Evolutionary conservation across 1,139 yeast species (phyloP).

Genomic region (Candida glucosophila): DNA sequence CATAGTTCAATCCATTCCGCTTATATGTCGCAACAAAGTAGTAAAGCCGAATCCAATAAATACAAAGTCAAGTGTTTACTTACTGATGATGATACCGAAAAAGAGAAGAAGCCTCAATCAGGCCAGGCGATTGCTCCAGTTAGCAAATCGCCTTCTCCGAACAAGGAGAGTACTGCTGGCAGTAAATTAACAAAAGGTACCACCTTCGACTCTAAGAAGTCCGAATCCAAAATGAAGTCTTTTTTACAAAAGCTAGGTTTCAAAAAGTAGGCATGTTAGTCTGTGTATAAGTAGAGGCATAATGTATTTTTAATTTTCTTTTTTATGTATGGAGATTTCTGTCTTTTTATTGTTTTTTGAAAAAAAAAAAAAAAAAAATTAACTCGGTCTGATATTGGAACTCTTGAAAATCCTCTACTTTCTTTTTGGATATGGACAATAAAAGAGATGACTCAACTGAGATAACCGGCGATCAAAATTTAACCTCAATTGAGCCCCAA

Average conservation of each 20-base stretch:
- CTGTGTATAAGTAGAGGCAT: not conserved
- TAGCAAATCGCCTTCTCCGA: not conserved
- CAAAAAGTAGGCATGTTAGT: slow-evolving; percentile 13
- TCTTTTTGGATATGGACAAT: too few species aligned
- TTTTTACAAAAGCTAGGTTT: slow-evolving; percentile 25
- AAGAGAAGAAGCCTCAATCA: slow-evolving; percentile 11
- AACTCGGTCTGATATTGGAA: too few species aligned
- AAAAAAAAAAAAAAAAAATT: too few species aligned
- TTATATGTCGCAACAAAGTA: slow-evolving; percentile 16
- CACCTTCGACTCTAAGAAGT: slow-evolving; percentile 4
- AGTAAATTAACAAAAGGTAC: slow-evolving; percentile 8
- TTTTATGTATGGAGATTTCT: too few species aligned
- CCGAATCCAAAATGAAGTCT: slow-evolving; percentile 14
- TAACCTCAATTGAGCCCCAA: slow-evolving; percentile 19
- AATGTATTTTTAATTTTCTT: too few species aligned
- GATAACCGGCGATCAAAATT: too few species aligned
- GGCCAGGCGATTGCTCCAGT: not conserved
- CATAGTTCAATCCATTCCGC: slow-evolving; percentile 25
- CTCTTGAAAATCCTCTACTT: too few species aligned
- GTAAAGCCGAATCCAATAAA: slow-evolving; percentile 10
- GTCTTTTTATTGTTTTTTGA: too few species aligned
- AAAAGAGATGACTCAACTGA: too few species aligned
- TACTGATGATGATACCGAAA: slow-evolving; percentile 21
- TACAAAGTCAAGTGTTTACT: slow-evolving; percentile 36
- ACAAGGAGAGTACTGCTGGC: not conserved